These are phyloP conservation scores for Calonectria naviculata DNA, from an alignment of 2,329 filamentous ascomycete genomes.

Conservation along the genomic window DNA sequence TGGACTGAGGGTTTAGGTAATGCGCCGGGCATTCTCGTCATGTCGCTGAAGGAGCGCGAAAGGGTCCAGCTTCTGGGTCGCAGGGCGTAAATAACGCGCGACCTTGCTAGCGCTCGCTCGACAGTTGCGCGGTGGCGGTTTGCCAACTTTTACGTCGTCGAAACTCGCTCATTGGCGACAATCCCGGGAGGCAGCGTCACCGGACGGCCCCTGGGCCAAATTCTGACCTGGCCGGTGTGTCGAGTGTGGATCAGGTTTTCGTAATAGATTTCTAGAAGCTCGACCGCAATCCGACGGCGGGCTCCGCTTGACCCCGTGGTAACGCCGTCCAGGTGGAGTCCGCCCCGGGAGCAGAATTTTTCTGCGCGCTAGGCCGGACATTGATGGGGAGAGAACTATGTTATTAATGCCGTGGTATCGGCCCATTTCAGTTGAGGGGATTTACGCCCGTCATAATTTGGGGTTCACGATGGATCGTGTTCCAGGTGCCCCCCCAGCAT, in stretches of 20 bases:
- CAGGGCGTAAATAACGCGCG: constrained; percentile 4
- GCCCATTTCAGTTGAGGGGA: neutral
- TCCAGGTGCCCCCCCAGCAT: too few relatives aligned
- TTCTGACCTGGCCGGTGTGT: neutral
- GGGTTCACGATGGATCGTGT: neutral
- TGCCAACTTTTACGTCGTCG: constrained; percentile 17
- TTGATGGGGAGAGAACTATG: neutral
- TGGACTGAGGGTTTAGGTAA: constrained; percentile 5
- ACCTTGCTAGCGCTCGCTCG: neutral
- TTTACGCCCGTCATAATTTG: neutral
- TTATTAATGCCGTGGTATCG: constrained; percentile 4
- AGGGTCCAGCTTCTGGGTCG: neutral
- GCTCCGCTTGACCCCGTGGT: constrained; percentile 17
- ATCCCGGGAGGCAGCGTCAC: constrained; percentile 9
- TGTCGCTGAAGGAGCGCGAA: neutral
- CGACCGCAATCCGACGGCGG: constrained; percentile 12
- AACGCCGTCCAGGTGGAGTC: constrained; percentile 16
- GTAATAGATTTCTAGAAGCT: constrained; percentile 24
- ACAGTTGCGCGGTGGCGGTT: neutral
- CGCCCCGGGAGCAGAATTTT: neutral
- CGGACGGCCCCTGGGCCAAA: constrained; percentile 1
- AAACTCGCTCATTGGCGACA: constrained; percentile 22
- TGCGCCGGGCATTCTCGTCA: neutral
- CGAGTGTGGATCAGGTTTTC: constrained; percentile 6
- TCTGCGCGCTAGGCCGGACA: neutral